Base-by-base conservation (phyloP, 2,329 filamentous ascomycete genomes). In the Phialophora chinensis region DNA sequence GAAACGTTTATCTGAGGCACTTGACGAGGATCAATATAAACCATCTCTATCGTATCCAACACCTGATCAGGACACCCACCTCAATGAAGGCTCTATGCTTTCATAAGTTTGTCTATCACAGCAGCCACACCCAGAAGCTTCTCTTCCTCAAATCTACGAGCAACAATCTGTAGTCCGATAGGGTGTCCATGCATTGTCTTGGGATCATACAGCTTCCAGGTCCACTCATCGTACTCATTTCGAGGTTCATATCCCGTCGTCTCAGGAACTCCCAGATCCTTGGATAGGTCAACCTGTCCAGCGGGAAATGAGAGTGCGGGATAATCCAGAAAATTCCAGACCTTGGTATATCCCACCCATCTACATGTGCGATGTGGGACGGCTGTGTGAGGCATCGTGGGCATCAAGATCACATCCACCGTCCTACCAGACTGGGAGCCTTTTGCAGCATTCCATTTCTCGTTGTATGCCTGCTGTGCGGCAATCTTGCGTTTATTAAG, bases 251-350 rank as follows among this genome's bases (percentile, higher is more conserved):
- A 83, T 17, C 72, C 73, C 63, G 10, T 10, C 10, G 11, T 12
- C 11, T 12, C 33, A 35, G 74, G 76, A 0, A 77, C 72, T 14
- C 75, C 71, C 1, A 74, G 69, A 20, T 85, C 78, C 53, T 81
- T 75, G 3, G 29, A 23, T 12, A 12, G 49, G 2, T 62, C 50
- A 7, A 65, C 65, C 10, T 55, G 27, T n/a, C 60, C 62, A 8
- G 62, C 83, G 0, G 87, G 87, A 14, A 90, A 76, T 0, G 85
- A 82, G 4, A 87, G 75, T 0, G 86, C 83, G 0, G 85, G 79
- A 70, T 89, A 90, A 72, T 90, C 87, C 0, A 89, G 77, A 10
- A 88, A 76, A 69, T 89, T 88, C 82, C 85, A 88, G 6, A 88
- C 79, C 71, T 87, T 87, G 0, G 86, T 88, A 70, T 88, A 88